phyloP scores from a whole-genome alignment of 2,329 filamentous ascomycete genomes.

The Acrodontium crateriforme region DNA sequence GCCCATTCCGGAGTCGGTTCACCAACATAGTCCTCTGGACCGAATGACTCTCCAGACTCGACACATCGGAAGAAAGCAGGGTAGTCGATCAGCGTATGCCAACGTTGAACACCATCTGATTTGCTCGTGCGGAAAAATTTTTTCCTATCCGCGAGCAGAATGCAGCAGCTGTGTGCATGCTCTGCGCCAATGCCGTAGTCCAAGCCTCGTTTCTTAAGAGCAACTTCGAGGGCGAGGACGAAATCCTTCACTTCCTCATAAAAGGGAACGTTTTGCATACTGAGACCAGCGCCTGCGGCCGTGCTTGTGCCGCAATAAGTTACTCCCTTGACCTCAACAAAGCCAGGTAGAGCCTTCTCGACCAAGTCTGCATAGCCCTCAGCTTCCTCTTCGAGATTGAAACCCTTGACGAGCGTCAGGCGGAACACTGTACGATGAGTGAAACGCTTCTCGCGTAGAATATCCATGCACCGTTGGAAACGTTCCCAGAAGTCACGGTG shows the following conservation, averaged over 20 bases:
- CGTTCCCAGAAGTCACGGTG: slow-evolving; percentile 97
- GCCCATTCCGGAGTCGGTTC: slow-evolving; percentile 83
- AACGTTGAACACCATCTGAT: slow-evolving; percentile 45
- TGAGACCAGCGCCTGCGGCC: slow-evolving; percentile 69
- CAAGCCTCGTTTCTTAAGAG: slow-evolving; percentile 56
- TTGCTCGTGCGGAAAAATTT: slow-evolving; percentile 48
- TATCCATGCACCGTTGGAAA: slow-evolving; percentile 81
- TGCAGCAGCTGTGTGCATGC: slow-evolving; percentile 88
- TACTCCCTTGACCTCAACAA: slow-evolving; percentile 91
- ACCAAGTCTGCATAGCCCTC: slow-evolving; percentile 83
- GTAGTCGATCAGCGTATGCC: slow-evolving; percentile 90
- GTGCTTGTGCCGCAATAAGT: slow-evolving; percentile 91
- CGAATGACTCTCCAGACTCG: slow-evolving; percentile 53
- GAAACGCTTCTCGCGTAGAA: slow-evolving; percentile 69
- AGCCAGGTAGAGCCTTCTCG: slow-evolving; percentile 72
- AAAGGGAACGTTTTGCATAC: slow-evolving; percentile 96
- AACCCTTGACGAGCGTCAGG: slow-evolving; percentile 89
- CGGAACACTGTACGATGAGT: slow-evolving; percentile 88
- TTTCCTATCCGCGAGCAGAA: slow-evolving; percentile 63
- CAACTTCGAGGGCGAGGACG: slow-evolving; percentile 57
- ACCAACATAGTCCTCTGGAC: slow-evolving; percentile 82
- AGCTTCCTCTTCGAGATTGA: slow-evolving; percentile 91
- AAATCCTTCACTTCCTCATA: slow-evolving; percentile 83
- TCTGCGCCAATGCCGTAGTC: slow-evolving; percentile 86
- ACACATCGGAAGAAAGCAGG: slow-evolving; percentile 73